phyloP scores from a whole-genome alignment of 2,329 filamentous ascomycete genomes.

The Herpotrichia juniperi region DNA sequence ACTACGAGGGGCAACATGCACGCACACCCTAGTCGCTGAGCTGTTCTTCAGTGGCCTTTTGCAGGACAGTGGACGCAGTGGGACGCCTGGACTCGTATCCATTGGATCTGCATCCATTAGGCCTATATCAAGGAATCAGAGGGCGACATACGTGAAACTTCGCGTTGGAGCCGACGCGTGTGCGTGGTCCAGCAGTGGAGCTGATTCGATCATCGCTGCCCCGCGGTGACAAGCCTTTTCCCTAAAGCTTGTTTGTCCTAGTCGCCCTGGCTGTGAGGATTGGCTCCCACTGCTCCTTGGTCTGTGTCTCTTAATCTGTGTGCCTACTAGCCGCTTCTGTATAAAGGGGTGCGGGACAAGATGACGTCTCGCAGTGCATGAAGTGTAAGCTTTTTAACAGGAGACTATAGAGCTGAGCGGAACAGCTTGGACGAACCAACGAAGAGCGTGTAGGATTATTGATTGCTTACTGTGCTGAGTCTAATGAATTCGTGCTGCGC shows the following conservation, averaged over 20 bases:
- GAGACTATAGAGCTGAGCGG: no score
- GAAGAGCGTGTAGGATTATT: no score
- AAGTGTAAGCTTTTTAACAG: no score
- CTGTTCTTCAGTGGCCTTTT: no score
- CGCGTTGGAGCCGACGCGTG: background rate
- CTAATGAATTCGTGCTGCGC: no score
- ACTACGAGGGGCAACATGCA: background rate
- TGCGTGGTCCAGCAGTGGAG: background rate
- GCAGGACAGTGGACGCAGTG: no score
- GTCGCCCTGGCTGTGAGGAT: background rate
- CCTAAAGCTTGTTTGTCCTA: conserved; percentile 1
- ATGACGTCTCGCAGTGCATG: background rate
- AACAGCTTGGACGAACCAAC: no score
- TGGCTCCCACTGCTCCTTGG: background rate
- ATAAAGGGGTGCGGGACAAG: background rate
- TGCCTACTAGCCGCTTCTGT: background rate
- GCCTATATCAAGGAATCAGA: background rate
- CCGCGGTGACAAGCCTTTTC: background rate
- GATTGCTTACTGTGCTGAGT: no score
- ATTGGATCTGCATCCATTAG: no score
- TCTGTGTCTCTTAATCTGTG: background rate
- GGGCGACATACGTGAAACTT: background rate
- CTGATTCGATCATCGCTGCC: conserved; percentile 1
- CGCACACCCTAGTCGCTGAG: no score
- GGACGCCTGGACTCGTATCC: no score